These are phyloP conservation scores for Groenewaldozyma salmanticensis DNA, from an alignment of 805 yeast species.

Conservation along the genomic window DNA sequence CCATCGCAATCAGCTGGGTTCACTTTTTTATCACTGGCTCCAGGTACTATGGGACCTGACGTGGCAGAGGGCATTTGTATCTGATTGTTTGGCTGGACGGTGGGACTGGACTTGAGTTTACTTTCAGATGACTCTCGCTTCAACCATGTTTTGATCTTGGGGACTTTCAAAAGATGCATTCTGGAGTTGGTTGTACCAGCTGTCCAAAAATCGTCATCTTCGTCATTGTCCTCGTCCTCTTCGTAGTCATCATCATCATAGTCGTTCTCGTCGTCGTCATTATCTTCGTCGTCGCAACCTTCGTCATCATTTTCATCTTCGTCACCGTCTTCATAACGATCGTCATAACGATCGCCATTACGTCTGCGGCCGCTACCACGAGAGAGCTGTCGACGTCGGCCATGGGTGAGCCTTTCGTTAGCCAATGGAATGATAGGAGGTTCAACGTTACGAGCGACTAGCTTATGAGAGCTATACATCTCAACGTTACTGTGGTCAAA, in stretches of 20 bases:
- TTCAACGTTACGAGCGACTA: too few relatives aligned
- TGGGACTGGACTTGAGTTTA: too few relatives aligned
- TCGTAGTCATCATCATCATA: constrained; percentile 3
- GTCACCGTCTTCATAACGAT: constrained; percentile 2
- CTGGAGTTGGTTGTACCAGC: not conserved
- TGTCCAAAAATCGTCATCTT: not conserved
- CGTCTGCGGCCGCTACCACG: not conserved
- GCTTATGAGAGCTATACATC: too few relatives aligned
- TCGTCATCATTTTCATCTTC: not conserved
- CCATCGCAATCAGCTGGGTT: not conserved
- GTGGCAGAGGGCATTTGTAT: too few relatives aligned
- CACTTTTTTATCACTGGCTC: not conserved
- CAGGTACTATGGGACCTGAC: not conserved
- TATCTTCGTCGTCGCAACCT: constrained; percentile 1
- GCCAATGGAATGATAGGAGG: too few relatives aligned
- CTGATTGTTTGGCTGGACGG: too few relatives aligned
- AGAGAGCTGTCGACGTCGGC: not conserved
- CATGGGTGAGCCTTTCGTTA: not conserved
- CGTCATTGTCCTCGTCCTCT: not conserved
- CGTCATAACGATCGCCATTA: constrained; percentile 1
- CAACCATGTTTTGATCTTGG: not conserved
- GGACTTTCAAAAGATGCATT: not conserved
- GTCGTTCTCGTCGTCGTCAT: constrained; percentile 2
- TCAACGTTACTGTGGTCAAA: too few relatives aligned
- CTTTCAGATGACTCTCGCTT: not conserved